A percentile compares a stretch with the other conserved stretches of the same genome.
Evolutionary conservation across 306 rosid genomes (phyloP).

Genomic region (Begonia peltatifolia): DNA sequence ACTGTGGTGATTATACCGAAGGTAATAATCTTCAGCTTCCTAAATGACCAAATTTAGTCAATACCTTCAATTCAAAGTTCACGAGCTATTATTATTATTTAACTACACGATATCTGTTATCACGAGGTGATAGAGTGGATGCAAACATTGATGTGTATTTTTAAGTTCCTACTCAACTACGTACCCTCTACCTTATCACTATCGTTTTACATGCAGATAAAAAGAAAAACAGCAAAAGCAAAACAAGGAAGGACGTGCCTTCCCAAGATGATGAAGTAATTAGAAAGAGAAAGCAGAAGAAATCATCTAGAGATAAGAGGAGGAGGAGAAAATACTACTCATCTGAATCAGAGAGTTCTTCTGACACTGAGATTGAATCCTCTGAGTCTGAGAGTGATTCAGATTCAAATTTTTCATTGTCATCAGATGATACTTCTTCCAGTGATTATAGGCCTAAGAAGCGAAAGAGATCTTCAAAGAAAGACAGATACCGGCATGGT

Average conservation of each 20-base stretch:
- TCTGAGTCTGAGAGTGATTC: constrained; percentile 76
- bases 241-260: constrained; percentile 37
- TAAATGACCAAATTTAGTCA: too few species aligned
- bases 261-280: constrained; percentile 38
- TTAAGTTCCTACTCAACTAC: too few species aligned
- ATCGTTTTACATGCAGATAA: constrained; percentile 26
- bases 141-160: too few species aligned
- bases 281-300: constrained; percentile 52
- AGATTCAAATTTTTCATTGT: constrained; percentile 56
- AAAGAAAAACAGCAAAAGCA: constrained; percentile 33
- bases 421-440: constrained; percentile 61
- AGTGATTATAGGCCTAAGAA: constrained; percentile 68
- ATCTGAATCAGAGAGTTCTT: constrained; percentile 59
- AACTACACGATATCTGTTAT: too few species aligned
- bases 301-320: constrained; percentile 51
- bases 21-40: constrained; percentile 24
- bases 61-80: too few species aligned
- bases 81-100: too few species aligned
- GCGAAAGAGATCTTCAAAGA: constrained; percentile 55
- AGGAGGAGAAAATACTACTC: constrained; percentile 53
- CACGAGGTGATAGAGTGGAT: too few species aligned
- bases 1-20: constrained; percentile 72
- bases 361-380: constrained; percentile 68
- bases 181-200: too few species aligned
- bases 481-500: constrained; percentile 50